phyloP scores from a whole-genome alignment of 441 rosid species.

The Geranium incanum region DNA sequence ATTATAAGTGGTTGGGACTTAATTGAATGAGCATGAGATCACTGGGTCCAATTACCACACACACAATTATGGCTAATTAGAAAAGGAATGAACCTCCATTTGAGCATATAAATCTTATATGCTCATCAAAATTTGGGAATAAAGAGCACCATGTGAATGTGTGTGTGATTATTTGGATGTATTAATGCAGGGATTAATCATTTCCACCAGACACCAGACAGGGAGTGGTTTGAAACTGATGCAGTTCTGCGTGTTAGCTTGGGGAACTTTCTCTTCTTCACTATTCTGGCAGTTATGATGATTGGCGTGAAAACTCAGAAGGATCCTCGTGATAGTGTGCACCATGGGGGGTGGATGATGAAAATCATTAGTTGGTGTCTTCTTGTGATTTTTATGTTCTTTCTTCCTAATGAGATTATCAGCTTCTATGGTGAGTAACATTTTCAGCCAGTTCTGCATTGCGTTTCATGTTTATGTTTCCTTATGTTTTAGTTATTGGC shows the following conservation, averaged over 20 bases:
- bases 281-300: conserved; percentile 68
- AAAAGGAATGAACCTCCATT: background rate
- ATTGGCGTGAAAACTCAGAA: conserved; percentile 90
- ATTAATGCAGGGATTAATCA: conserved; percentile 11
- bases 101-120: background rate
- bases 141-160: background rate
- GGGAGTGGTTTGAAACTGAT: conserved; percentile 81
- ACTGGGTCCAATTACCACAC: too few relatives aligned
- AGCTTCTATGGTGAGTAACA: conserved; percentile 52
- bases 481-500: background rate
- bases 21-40: too few relatives aligned
- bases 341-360: conserved; percentile 85
- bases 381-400: conserved; percentile 87
- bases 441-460: conserved; percentile 22
- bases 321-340: conserved; percentile 88
- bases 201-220: conserved; percentile 11
- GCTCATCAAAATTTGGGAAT: background rate
- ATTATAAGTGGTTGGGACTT: too few relatives aligned
- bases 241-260: conserved; percentile 95
- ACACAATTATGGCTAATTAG: too few relatives aligned
- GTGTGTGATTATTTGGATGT: background rate
- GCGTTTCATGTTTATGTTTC: conserved; percentile 4
- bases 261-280: conserved; percentile 81
- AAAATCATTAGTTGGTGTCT: conserved; percentile 82
- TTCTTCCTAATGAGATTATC: conserved; percentile 62